phyloP scores from a whole-genome alignment of 306 rosid species.

The Citrullus colocynthis region DNA sequence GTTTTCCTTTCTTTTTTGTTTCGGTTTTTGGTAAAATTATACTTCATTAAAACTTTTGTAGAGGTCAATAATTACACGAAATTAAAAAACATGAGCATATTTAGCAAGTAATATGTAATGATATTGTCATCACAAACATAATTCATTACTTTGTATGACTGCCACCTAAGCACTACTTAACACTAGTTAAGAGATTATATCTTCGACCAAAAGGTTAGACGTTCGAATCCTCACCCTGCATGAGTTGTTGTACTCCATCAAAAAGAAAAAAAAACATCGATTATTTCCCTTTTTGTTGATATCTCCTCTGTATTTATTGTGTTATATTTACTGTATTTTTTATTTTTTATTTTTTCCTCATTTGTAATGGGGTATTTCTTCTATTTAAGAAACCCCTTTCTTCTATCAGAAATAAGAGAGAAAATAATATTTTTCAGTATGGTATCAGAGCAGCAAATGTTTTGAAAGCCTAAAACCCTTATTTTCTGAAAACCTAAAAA shows the following conservation, averaged over 20 bases:
- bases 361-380: no score
- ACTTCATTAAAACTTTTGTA: neutral
- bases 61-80: neutral
- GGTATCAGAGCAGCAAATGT: no score
- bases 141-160: neutral
- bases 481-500: no score
- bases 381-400: no score
- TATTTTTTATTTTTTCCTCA: no score
- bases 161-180: neutral
- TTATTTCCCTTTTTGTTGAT: no score
- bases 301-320: no score
- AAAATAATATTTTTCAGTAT: no score
- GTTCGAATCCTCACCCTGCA: neutral
- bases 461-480: no score
- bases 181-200: neutral
- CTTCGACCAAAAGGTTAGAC: neutral
- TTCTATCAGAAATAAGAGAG: no score
- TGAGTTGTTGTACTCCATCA: neutral
- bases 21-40: neutral
- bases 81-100: neutral
- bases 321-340: no score
- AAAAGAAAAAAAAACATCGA: no score
- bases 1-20: neutral
- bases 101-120: neutral
- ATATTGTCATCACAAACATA: neutral